Conservation (phyloP, 1,284 basidiomycete genomes). For the Stereum hirsutum region DNA sequence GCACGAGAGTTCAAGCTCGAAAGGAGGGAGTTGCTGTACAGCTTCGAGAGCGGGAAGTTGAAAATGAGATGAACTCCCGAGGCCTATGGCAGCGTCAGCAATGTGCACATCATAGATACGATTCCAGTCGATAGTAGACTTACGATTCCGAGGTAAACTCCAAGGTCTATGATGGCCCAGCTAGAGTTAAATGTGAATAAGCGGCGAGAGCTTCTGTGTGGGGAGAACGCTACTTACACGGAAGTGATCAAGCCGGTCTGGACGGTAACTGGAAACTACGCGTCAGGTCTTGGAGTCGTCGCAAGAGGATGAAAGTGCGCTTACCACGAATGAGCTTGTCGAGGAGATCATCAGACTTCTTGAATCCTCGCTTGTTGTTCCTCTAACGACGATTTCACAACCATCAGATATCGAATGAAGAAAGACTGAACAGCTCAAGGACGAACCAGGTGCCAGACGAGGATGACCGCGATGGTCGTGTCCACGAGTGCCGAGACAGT, state of each 20-base stretch:
- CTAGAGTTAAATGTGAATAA: no score
- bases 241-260: conserved; percentile 20
- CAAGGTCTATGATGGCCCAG: conserved; percentile 16
- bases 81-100: neutral
- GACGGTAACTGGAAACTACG: conserved; percentile 15
- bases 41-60: conserved; percentile 23
- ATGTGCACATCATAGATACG: neutral
- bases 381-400: neutral
- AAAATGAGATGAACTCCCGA: conserved; percentile 19
- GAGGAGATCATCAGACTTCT: conserved; percentile 7
- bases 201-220: no score
- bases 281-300: no score
- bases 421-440: no score
- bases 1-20: conserved; percentile 23
- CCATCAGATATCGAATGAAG: neutral
- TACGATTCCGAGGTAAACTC: conserved; percentile 15
- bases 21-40: conserved; percentile 26
- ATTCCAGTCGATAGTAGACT: conserved; percentile 4
- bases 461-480: conserved; percentile 18
- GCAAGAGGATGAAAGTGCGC: neutral
- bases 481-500: conserved; percentile 19
- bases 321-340: conserved; percentile 7
- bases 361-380: conserved; percentile 7
- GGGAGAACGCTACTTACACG: no score
- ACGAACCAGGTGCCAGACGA: conserved; percentile 21